Percentiles rank a stretch among this genome's conserved stretches.
These are phyloP conservation scores for Taphrina communis DNA, from an alignment of 1,139 yeast genomes.

Conservation along the genomic window DNA sequence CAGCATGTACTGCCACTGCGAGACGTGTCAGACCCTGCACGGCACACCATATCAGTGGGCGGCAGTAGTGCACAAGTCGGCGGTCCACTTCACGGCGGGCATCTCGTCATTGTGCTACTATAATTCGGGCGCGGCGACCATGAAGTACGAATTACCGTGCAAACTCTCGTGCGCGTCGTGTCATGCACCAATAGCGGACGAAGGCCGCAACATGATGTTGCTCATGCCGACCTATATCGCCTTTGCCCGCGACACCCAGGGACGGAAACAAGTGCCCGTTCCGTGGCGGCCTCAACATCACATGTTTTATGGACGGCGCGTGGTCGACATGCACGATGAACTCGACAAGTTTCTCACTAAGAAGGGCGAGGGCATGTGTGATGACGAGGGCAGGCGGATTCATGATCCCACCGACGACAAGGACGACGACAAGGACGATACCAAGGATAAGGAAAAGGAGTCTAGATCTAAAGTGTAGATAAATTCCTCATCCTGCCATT, in stretches of 20 bases:
- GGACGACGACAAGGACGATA: no score
- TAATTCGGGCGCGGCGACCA: not conserved
- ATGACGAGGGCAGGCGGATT: conserved; percentile 9
- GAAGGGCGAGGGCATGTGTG: conserved; percentile 31
- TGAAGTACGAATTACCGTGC: conserved; percentile 23
- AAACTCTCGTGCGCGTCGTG: conserved; percentile 30
- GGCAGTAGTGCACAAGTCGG: conserved; percentile 28
- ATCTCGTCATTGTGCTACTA: conserved; percentile 1
- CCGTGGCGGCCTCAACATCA: conserved; percentile 33
- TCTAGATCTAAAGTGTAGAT: not conserved
- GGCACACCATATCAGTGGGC: conserved; percentile 40
- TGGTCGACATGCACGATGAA: conserved; percentile 33
- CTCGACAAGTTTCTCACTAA: conserved; percentile 28
- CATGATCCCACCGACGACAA: no score
- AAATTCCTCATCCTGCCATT: no score
- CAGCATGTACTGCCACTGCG: conserved; percentile 40
- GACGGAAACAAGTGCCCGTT: conserved; percentile 17
- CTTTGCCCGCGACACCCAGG: conserved; percentile 26
- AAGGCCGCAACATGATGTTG: conserved; percentile 41
- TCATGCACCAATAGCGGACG: conserved; percentile 34
- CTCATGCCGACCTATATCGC: conserved; percentile 31
- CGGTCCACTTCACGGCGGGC: conserved; percentile 16
- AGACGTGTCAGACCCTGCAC: conserved; percentile 36
- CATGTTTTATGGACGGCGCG: conserved; percentile 36
- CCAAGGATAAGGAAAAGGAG: not conserved